Conservation (phyloP, 208 protist species). For the Leishmania major region DNA sequence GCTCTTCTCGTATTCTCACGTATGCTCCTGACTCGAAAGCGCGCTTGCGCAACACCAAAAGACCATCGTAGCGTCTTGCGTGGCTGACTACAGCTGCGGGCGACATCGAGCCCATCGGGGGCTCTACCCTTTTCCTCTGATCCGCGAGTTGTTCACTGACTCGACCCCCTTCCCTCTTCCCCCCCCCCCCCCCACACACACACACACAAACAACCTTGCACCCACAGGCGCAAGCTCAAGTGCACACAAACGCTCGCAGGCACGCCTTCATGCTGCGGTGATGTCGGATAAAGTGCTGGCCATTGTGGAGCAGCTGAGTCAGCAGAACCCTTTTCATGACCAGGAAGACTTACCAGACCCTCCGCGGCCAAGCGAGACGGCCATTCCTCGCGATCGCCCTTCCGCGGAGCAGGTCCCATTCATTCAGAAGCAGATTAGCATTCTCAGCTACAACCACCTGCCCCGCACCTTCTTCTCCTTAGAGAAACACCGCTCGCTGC, state of each 20-base stretch:
- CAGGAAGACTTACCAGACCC: constrained; percentile 55
- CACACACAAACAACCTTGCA: background rate
- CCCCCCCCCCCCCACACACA: background rate
- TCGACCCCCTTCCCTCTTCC: background rate
- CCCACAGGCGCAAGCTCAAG: background rate
- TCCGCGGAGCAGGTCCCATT: constrained; percentile 57
- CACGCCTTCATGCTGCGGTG: background rate
- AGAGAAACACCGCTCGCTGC: constrained; percentile 87
- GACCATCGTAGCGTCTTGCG: background rate
- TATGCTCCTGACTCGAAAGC: too few relatives aligned
- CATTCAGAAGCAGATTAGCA: constrained; percentile 75
- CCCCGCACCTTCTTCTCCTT: constrained; percentile 90
- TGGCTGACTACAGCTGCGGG: background rate
- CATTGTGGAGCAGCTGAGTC: constrained; percentile 72
- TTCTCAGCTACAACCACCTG: constrained; percentile 91
- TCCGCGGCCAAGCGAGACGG: constrained; percentile 63
- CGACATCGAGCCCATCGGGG: background rate
- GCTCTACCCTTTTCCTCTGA: background rate
- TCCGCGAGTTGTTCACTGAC: background rate
- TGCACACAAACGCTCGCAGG: background rate
- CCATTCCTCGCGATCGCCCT: constrained; percentile 55
- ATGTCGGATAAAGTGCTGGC: constrained; percentile 22
- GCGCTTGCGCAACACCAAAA: background rate
- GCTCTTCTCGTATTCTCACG: background rate
- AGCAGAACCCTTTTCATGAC: constrained; percentile 71